phyloP scores from a whole-genome alignment of 257 asterid genomes.

The Knoxia roxburghii region DNA sequence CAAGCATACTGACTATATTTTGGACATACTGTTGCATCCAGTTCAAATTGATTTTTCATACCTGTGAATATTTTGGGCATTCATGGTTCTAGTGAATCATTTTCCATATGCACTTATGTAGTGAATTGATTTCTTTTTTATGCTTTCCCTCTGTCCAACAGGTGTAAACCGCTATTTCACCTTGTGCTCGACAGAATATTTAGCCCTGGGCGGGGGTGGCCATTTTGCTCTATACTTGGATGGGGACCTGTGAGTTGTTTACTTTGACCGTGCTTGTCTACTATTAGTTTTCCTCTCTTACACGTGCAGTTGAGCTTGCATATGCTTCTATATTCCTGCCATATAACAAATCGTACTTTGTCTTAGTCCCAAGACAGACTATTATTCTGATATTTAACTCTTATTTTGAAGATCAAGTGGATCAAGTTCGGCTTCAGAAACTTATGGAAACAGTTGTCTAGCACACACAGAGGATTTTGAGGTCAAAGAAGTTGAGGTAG shows the following conservation, averaged over 20 bases:
- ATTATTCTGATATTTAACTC: background rate
- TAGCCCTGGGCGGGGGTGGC: conserved; percentile 94
- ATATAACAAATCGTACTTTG: background rate
- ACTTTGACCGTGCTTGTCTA: conserved; percentile 1
- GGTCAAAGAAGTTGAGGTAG: conserved; percentile 90
- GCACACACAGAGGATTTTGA: conserved; percentile 58
- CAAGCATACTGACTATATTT: background rate
- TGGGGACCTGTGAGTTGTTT: conserved; percentile 68
- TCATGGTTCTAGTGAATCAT: background rate
- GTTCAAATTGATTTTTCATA: background rate
- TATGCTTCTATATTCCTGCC: background rate
- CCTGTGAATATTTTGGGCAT: background rate
- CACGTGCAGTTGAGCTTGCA: background rate
- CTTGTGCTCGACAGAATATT: conserved; percentile 62
- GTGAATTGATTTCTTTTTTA: background rate
- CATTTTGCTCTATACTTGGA: conserved; percentile 94
- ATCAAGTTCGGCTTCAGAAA: conserved; percentile 86
- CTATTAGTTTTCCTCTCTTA: background rate
- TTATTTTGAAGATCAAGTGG: conserved; percentile 52
- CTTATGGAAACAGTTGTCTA: conserved; percentile 79
- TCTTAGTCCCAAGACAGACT: background rate
- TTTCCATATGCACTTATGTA: background rate
- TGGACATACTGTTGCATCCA: background rate
- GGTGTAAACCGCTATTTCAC: conserved; percentile 82
- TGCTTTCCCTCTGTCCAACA: conserved; percentile 20